Evolutionary conservation across 2,329 filamentous ascomycete species (phyloP), one percentile per base, ranked within the genome.

Genomic region (Venturia effusa): DNA sequence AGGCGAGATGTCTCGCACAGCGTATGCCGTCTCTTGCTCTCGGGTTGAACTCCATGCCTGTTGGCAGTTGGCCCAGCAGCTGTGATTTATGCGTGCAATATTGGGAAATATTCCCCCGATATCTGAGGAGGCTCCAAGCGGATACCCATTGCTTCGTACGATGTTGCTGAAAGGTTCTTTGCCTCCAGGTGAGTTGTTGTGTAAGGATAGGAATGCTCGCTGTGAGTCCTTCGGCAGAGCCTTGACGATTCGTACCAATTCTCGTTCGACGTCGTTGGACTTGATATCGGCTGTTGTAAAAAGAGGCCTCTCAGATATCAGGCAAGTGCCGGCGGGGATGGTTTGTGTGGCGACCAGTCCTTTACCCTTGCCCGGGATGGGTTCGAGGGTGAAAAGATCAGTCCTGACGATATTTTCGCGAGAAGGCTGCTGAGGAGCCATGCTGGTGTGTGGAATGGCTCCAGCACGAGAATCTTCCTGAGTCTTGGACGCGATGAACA

Each of bases 41-140:
- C 27, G 24, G 34, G 19, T 32, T 2, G 40, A n/a, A 48, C 51
- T 71, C 72, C 72, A 74, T 62, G 45, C 68, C 64, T 71, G 67
- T 61, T 71, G 68, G 45, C 67, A 62, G 61, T 75, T 75, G 32
- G 71, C 69, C n/a, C 70, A 61, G 62, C 74, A 75, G 64, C 69
- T 73, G 61, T 75, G 72, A 62, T 75, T 75, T 65, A 75, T 72
- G 59, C 69, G 68, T 37, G 69, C 74, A 32, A 70, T 70, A 10
- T 66, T 72, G 7, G 68, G 66, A 63, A 73, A 75, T 22, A 75
- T 59, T 2, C 68, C 72, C 41, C 68, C 68, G 1, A 64, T 55
- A 0, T 10, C 2, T 2, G 71, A 67, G 2, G 62, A 66, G 1
- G 66, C 15, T 41, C 71, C 72, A 54, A 72, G 74, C 3, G 71